Evolutionary conservation across 148 eudicot species (phyloP), one percentile per base, ranked within the genome.

Genomic region (Gaultheria prostrata): DNA sequence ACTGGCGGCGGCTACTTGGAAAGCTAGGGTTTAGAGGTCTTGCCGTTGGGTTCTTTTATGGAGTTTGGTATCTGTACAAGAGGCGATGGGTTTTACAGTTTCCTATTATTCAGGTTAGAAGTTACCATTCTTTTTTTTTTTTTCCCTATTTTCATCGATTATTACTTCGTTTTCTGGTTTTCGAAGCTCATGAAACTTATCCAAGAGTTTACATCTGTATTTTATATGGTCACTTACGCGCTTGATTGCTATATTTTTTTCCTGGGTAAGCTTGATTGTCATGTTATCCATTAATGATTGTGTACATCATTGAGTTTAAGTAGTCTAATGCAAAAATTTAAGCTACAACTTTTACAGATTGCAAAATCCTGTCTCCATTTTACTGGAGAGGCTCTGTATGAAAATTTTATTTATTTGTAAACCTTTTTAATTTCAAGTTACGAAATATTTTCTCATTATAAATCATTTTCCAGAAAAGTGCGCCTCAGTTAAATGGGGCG

Each of bases 41-140:
- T 33, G 85, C 50, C 28, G 45, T 86, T 74, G 99, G 99, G 1
- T 75, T 93, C 57, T 15, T 93, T 21, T 94, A 92, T 82, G 98
- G 97, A 1, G n/a, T 91, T 76, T 83, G 82, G 77, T 92, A 84
- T 85, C 87, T 92, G 30, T 92, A 86, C 77, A 75, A 49, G 79
- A 89, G 86, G 82, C 84, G 93, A 39, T 94, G 91, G 93, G 90
- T 92, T 77, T 78, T 94, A 80, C 83, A 87, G 84, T 97, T 97
- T 69, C 97, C 99, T 12, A 90, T 97, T 74, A 80, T 97, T 92
- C 98, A 97, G 98, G 99, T 97, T 43, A 35, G 77, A 21, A 28
- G 35, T 67, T 67, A 67, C 7, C 33, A 30, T 9, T 77, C 69
- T 21, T 15, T 12, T 13, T 43, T 57, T 59, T n/a, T n/a, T 7